A percentile compares a stretch with the other conserved stretches of the same genome.
phyloP scores from a whole-genome alignment of 495 filamentous ascomycete species.

The Aspergillus heteromorphus region DNA sequence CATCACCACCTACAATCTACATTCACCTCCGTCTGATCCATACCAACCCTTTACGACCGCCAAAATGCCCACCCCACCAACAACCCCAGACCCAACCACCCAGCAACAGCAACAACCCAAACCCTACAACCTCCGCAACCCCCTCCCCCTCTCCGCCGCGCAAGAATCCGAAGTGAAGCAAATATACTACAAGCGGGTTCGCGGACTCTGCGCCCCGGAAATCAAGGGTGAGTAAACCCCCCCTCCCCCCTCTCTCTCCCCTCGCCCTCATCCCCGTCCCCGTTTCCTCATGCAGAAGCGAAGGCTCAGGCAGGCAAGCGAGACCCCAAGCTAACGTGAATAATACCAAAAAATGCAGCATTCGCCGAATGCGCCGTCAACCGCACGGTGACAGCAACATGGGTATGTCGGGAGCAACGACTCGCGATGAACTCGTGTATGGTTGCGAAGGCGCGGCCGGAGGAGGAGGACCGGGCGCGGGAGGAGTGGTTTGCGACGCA shows the following conservation, averaged over 20 bases:
- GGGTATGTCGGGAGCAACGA: slow-evolving; percentile 72
- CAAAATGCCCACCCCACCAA: not conserved
- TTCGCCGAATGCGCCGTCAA: slow-evolving; percentile 85
- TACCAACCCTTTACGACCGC: not conserved
- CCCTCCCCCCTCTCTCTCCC: not conserved
- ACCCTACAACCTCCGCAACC: slow-evolving; percentile 57
- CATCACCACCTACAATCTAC: not conserved
- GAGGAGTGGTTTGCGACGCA: slow-evolving; percentile 86
- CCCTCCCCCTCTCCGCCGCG: slow-evolving; percentile 82
- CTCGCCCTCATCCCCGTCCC: not conserved
- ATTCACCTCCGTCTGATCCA: not conserved
- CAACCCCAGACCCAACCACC: too few species aligned
- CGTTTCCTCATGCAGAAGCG: not conserved
- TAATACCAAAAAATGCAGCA: slow-evolving; percentile 41
- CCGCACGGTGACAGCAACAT: slow-evolving; percentile 79
- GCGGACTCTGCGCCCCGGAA: slow-evolving; percentile 70
- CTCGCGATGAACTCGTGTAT: slow-evolving; percentile 92
- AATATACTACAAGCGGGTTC: slow-evolving; percentile 82
- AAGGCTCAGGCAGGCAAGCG: too few species aligned
- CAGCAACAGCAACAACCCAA: not conserved
- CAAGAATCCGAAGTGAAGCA: slow-evolving; percentile 91
- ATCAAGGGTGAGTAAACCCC: slow-evolving; percentile 63
- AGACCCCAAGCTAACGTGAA: not conserved
- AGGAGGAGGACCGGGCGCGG: slow-evolving; percentile 79
- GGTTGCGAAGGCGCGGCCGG: slow-evolving; percentile 73